phyloP scores from a whole-genome alignment of 1,139 yeast genomes.

The Magnusiomyces tetraspermus region DNA sequence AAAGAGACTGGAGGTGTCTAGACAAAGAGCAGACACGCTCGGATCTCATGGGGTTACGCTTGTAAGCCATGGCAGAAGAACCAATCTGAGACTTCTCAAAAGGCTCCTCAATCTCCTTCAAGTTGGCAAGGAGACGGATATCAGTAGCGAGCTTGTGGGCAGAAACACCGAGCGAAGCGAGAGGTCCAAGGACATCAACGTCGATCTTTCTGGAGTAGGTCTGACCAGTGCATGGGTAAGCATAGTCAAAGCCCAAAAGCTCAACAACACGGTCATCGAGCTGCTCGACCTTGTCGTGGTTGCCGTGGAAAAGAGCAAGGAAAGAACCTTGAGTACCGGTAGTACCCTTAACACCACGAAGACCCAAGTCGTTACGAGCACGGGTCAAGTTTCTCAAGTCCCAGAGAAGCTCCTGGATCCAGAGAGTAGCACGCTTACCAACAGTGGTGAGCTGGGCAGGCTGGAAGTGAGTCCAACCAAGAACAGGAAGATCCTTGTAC shows the following conservation, averaged over 20 bases:
- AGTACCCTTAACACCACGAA: conserved; percentile 98
- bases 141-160: conserved; percentile 98
- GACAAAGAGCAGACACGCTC: conserved; percentile 97
- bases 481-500: conserved; percentile 90
- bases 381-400: conserved; percentile 92
- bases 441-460: conserved; percentile 98
- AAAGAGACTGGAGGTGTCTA: conserved; percentile 86
- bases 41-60: conserved; percentile 99
- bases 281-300: conserved; percentile 90
- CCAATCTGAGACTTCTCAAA: conserved; percentile 97
- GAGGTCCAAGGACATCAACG: conserved; percentile 84
- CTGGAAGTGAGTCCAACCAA: conserved; percentile 99
- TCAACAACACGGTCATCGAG: conserved; percentile 89
- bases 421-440: conserved; percentile 94
- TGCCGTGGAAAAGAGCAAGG: conserved; percentile 88
- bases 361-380: conserved; percentile 92
- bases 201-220: conserved; percentile 97
- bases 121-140: conserved; percentile 86
- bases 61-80: conserved; percentile 97
- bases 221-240: conserved; percentile 97
- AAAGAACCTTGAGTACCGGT: conserved; percentile 99
- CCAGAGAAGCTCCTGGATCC: conserved; percentile 98
- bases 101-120: conserved; percentile 97
- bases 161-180: conserved; percentile 91
- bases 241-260: conserved; percentile 84